Evolutionary conservation across 768 basidiomycete genomes (phyloP).

Genomic region (Pisolithus albus): DNA sequence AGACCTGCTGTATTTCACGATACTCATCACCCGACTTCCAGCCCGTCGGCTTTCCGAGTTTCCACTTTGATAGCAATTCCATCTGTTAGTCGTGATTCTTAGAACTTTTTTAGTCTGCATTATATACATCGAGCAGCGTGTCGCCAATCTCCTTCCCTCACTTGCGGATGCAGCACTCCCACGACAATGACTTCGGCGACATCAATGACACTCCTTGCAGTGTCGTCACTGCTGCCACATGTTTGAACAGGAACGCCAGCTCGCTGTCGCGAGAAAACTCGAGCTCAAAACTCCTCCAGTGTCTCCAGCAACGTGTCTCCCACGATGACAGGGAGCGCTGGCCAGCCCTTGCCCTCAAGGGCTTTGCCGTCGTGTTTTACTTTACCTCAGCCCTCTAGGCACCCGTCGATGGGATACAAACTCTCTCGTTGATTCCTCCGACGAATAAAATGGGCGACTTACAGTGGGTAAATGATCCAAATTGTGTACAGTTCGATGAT

Average conservation of each 20-base stretch:
- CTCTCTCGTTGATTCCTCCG: too few relatives aligned
- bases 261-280: slow-evolving; percentile 22
- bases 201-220: too few relatives aligned
- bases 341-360: slow-evolving; percentile 41
- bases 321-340: slow-evolving; percentile 35
- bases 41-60: not conserved
- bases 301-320: slow-evolving; percentile 4
- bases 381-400: slow-evolving; percentile 22
- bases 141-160: too few relatives aligned
- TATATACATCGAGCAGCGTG: not conserved
- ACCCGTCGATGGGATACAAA: not conserved
- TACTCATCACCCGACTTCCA: too few relatives aligned
- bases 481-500: too few relatives aligned
- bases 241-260: slow-evolving; percentile 18
- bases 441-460: too few relatives aligned
- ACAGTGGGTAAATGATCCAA: too few relatives aligned
- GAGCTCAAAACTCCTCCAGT: slow-evolving; percentile 14
- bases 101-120: not conserved
- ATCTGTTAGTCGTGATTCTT: not conserved
- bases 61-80: not conserved
- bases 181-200: too few relatives aligned
- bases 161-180: too few relatives aligned
- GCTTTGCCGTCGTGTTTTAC: slow-evolving; percentile 45
- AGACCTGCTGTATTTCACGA: too few relatives aligned
- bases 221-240: too few relatives aligned